Base-by-base conservation (phyloP, 495 filamentous ascomycete species). In the Aspergillus olivimuriae region DNA sequence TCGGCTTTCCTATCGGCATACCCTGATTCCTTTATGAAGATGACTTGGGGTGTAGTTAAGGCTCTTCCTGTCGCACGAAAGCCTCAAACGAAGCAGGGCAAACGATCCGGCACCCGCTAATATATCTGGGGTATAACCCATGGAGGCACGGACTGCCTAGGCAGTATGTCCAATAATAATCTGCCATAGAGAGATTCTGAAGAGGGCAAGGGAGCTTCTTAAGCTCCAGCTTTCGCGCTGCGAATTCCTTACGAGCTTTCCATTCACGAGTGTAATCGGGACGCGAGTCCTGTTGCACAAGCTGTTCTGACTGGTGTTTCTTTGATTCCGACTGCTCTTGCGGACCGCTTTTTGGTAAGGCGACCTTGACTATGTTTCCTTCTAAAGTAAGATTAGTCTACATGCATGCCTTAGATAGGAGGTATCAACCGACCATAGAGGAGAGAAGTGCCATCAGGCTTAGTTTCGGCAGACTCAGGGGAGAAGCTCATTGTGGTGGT, bases 61-160 rank as follows among this genome's bases (percentile, higher is more conserved):
- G n/a, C n/a, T n/a, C n/a, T n/a, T n/a, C n/a, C n/a, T n/a, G n/a
- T n/a, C n/a, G n/a, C n/a, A n/a, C n/a, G n/a, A n/a, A n/a, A n/a
- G n/a, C n/a, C n/a, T n/a, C n/a, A n/a, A n/a, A n/a, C n/a, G n/a
- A n/a, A n/a, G n/a, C n/a, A n/a, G n/a, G n/a, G n/a, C n/a, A n/a
- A n/a, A n/a, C 16, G 16, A 33, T 33, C 31, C 31, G 31, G 16
- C 31, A 15, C 31, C 31, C 31, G 9, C 31, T 3, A 33, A 33
- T 3, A 33, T 33, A 33, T 33, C 31, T 33, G 16, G 31, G 31
- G 31, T 33, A 33, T 11, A 33, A 33, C 31, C 31, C 31, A n/a
- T n/a, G n/a, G 31, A 33, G 31, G 16, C 31, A 33, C 31, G 31
- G 31, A 33, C 31, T 33, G 31, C 31, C 31, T 33, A 33, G 31